These are phyloP conservation scores for Linnemannia hyalina DNA, from an alignment of 192 early-diverging fungal species.

Conservation along the genomic window DNA sequence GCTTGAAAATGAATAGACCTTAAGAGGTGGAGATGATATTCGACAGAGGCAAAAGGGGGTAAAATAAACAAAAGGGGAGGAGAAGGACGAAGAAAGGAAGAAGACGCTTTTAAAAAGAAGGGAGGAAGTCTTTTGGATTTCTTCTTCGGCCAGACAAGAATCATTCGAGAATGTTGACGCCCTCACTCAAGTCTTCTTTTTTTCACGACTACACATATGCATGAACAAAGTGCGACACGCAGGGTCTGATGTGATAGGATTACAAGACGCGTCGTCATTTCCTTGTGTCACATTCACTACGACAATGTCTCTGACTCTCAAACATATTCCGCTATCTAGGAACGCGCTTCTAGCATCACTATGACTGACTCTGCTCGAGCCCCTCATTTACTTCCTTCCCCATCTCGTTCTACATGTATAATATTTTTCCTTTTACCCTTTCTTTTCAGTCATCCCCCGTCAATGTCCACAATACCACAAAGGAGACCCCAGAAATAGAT, in stretches of 20 bases:
- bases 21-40: background rate
- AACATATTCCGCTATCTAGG: background rate
- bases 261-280: background rate
- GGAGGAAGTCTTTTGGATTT: background rate
- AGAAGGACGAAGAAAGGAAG: background rate
- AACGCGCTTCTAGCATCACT: background rate
- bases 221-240: background rate
- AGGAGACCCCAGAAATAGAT: slow-evolving; percentile 1
- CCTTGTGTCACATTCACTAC: background rate
- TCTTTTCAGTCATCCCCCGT: background rate
- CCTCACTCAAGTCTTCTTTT: no score
- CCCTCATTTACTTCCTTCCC: background rate
- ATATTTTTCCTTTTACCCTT: background rate
- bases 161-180: background rate
- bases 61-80: background rate
- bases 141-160: background rate
- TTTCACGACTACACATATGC: background rate
- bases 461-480: background rate
- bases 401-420: background rate
- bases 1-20: background rate
- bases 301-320: background rate
- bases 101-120: background rate
- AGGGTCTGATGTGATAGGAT: background rate
- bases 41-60: background rate
- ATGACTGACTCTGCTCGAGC: background rate